phyloP scores from a whole-genome alignment of 306 rosid genomes.

The Castanea sativa region DNA sequence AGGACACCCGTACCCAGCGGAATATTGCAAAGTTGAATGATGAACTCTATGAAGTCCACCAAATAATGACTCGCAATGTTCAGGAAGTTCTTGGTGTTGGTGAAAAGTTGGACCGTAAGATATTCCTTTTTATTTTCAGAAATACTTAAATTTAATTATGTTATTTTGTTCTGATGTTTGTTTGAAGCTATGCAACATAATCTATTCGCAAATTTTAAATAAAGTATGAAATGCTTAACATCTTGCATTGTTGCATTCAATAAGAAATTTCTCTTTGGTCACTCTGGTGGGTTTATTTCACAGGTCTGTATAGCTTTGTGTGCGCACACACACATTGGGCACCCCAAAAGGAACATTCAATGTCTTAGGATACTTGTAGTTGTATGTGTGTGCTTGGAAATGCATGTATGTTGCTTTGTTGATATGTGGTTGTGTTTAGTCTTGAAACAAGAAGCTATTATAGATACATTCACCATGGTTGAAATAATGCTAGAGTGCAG shows the following conservation, averaged over 20 bases:
- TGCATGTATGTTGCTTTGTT: background rate
- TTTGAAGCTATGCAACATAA: background rate
- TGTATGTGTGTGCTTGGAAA: background rate
- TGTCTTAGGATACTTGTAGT: background rate
- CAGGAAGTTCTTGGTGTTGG: constrained; percentile 99
- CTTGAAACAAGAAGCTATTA: background rate
- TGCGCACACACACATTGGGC: background rate
- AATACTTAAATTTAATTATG: constrained; percentile 4
- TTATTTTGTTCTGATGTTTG: constrained; percentile 19
- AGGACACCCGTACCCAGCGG: constrained; percentile 95
- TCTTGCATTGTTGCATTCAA: background rate
- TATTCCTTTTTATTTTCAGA: constrained; percentile 15
- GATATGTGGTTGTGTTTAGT: background rate
- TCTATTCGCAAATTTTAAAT: background rate
- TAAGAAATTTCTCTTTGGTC: background rate
- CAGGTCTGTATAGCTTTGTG: background rate
- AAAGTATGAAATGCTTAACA: background rate
- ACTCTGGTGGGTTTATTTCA: background rate
- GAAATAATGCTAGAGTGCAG: background rate
- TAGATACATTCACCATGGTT: background rate
- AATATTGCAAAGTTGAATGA: constrained; percentile 96
- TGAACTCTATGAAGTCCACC: constrained; percentile 99
- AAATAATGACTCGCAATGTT: constrained; percentile 98
- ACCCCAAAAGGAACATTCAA: background rate
- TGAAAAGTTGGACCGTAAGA: constrained; percentile 98